Base-by-base conservation (phyloP, 1,284 basidiomycete genomes). In the Agroathelia rolfsii region DNA sequence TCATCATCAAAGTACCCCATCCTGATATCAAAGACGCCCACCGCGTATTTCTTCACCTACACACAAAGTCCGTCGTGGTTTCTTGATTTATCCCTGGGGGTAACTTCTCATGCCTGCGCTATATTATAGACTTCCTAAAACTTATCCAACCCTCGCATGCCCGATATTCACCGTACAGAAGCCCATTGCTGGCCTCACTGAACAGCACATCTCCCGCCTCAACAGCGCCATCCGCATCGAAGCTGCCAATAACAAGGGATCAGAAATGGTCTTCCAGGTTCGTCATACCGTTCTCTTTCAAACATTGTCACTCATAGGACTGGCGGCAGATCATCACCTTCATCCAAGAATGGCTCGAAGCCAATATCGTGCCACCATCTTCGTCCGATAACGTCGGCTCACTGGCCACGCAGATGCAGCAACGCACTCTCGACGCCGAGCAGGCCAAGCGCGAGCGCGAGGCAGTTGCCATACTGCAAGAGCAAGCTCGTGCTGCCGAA, bases 251-350 rank as follows among this genome's bases (percentile, higher is more conserved):
- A 51, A 63, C 41, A 62, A 67, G 39, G 81, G 81, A 3, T 64
- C 66, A 14, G 81, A 81, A 49, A 76, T 79, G 69, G 77, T 82
- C 21, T 81, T 84, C 50, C 68, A 77, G 58, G 77, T 79, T 19
- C 20, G 64, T 53, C 6, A 8, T 18, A 35, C 22, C 27, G 19
- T 20, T 13, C 9, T 37, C n/a, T 39, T 14, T 26, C 14, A 9
- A 16, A 31, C 10, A 14, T 29, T 3, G 6, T 30, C 24, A 17
- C 25, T n/a, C 20, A n/a, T n/a, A 18, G 35, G 31, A 24, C 29
- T 27, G 19, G 14, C 20, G 32, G 5, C 31, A 84, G 77, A 74
- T 82, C 43, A 66, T 76, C 22, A 72, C 63, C 4, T 68, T 72
- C 32, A 66, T 69, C 24, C 75, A 81, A 51, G 79, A 82, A 21